Evolutionary conservation across 176 grass and related monocot genomes (phyloP), one percentile per base, ranked within the genome.

Genomic region (Aegilops umbellulata): DNA sequence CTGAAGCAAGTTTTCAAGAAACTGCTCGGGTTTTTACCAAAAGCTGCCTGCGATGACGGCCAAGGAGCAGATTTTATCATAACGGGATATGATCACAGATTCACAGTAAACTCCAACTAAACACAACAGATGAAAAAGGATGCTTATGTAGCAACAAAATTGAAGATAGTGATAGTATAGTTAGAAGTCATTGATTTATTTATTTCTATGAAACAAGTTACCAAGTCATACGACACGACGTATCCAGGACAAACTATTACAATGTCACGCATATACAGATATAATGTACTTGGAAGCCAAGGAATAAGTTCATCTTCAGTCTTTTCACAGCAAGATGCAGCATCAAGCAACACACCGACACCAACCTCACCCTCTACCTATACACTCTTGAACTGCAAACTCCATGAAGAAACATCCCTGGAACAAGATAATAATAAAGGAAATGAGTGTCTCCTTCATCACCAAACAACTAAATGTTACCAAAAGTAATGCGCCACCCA

Each of bases 121-220:
- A 10, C 23, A 15, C 14, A n/a, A 26, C 49, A 53, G 49, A 53
- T 53, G 49, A 17, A 53, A 53, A 6, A 53, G 49, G 16, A 53
- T 53, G 12, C 39, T 41, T 25, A 24, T 6, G 41, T 7, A 74
- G 23, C 41, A 49, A 74, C 24, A 38, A 8, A 74, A 74, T 4
- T 19, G 8, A 16, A 74, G 44, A 46, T 17, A 10, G 8, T 1
- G 39, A 20, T 4, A 24, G 30, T 57, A 5, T 23, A 32, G 79
- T 87, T 47, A 60, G 42, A 78, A 58, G 58, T 79, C 14, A 17
- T 44, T 25, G 19, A 27, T 86, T 87, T 82, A 27, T 86, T 87
- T 82, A 80, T 82, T 89, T 68, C 10, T 57, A 55, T 23, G 13
- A 16, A 81, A 68, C 24, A 35, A 78, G 22, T 10, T 51, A 22